These are phyloP conservation scores for Vitellaria paradoxa DNA, from an alignment of 179 eudicot species.

Conservation along the genomic window DNA sequence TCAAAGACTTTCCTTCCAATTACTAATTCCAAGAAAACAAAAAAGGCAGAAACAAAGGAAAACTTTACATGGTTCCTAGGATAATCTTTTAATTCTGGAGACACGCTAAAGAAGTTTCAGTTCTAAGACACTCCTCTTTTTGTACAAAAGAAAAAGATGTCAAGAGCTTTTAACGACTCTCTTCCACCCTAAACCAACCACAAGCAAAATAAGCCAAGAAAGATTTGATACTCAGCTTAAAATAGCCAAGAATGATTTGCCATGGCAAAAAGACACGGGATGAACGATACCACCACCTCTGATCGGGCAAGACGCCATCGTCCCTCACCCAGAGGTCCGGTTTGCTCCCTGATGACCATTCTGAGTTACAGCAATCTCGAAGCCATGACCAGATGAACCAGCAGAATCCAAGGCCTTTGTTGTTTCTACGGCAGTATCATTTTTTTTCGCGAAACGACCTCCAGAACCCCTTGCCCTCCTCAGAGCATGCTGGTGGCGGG, in stretches of 20 bases:
- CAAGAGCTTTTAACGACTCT: not conserved
- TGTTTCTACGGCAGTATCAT: constrained; percentile 42
- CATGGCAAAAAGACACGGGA: constrained; percentile 23
- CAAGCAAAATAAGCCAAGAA: constrained; percentile 56
- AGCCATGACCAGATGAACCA: constrained; percentile 9
- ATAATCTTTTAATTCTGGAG: not conserved
- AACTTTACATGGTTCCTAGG: constrained; percentile 6
- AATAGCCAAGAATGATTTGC: constrained; percentile 54
- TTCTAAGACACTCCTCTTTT: not conserved
- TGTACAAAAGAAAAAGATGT: not conserved
- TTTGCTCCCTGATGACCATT: constrained; percentile 25
- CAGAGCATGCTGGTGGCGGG: constrained; percentile 90
- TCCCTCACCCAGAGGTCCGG: constrained; percentile 23
- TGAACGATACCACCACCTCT: not conserved
- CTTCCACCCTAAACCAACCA: not conserved
- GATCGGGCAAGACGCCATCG: constrained; percentile 26
- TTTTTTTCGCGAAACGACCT: constrained; percentile 84
- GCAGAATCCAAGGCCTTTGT: constrained; percentile 30
- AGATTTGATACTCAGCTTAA: constrained; percentile 64
- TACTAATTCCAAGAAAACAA: no score
- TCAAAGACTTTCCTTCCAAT: not conserved
- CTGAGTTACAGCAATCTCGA: constrained; percentile 8
- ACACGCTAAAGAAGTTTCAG: not conserved
- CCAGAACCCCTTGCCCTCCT: constrained; percentile 83
- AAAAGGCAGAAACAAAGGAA: not conserved